Base-by-base conservation (phyloP, 805 yeast genomes). In the Tetrapisispora namnaoensis region DNA sequence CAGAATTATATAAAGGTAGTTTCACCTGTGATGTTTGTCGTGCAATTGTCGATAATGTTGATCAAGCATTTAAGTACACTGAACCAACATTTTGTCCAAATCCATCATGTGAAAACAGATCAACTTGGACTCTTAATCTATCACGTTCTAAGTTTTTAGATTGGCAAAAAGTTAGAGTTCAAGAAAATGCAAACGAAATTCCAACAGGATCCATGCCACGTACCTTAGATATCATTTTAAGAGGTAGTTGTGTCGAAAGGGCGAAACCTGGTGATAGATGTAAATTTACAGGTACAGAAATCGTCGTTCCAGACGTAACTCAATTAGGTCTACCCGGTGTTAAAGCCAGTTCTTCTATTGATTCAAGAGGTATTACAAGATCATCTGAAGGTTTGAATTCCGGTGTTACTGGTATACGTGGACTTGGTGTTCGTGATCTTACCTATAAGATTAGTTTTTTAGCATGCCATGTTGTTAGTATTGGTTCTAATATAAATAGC, bases 191-290 rank as follows among this genome's bases (percentile, higher is more conserved):
- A n/a, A 85, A 75, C 57, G 98, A 91, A 67, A 91, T 91, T 49
- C 99, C 99, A 27, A 88, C 96, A 0, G 99, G 99, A 28, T 89
- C 97, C 3, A 91, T 91, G 99, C 99, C 99, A 24, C 79, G 99
- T 65, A 91, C 96, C 1, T 68, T 91, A 59, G 99, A 91, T 65
- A 91, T 91, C 22, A 85, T 91, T 46, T 69, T 91, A 50, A 76
- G 99, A 58, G 98, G 98, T 46, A 97, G 91, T 56, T 76, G 88
- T 47, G 98, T 93, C 9, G 99, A 91, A 63, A 76, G 89, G 55
- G 97, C 97, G 2, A 93, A 91, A 67, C 97, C 99, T 1, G 99
- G 99, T 55, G 98, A 91, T 67, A 85, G 87, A 64, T 86, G 96
- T 69, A 79, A 80, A 55, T 89, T 93, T 65, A 87, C 95, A 0